Evolutionary conservation across 106 monocot genomes (phyloP).

Genomic region (Narthecium ossifragum): DNA sequence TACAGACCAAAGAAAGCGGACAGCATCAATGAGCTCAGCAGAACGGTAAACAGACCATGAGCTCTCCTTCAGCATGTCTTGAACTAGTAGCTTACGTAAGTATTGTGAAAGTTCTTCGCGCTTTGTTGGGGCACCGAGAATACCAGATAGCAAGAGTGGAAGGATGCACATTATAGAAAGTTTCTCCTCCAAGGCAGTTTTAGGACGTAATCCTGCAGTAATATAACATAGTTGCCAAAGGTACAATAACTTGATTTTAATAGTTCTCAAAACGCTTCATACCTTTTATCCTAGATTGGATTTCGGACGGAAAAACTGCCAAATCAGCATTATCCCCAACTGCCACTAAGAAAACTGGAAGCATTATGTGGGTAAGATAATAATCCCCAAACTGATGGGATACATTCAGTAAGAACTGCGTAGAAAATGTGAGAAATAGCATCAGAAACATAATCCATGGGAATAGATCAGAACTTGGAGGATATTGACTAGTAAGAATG

Average conservation of each 20-base stretch:
- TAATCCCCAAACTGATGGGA: slow-evolving; percentile 61
- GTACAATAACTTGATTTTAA: neutral
- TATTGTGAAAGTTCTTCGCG: slow-evolving; percentile 56
- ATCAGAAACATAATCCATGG: too few relatives aligned
- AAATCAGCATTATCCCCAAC: slow-evolving; percentile 92
- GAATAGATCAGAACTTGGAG: too few relatives aligned
- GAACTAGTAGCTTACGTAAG: slow-evolving; percentile 75
- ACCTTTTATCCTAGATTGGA: slow-evolving; percentile 74
- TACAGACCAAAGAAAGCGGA: slow-evolving; percentile 88
- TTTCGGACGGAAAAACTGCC: slow-evolving; percentile 52
- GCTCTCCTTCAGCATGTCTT: slow-evolving; percentile 41
- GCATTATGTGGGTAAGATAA: slow-evolving; percentile 72
- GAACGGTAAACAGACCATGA: slow-evolving; percentile 43
- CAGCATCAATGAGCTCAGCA: slow-evolving; percentile 66
- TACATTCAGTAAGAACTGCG: slow-evolving; percentile 73
- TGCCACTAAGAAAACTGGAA: slow-evolving; percentile 84
- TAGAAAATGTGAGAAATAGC: slow-evolving; percentile 3
- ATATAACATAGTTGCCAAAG: neutral
- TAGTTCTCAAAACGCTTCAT: slow-evolving; percentile 2
- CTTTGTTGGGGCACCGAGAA: slow-evolving; percentile 60
- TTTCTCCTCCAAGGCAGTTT: slow-evolving; percentile 60
- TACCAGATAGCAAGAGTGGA: slow-evolving; percentile 80
- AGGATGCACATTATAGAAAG: slow-evolving; percentile 82
- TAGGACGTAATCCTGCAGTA: slow-evolving; percentile 76
- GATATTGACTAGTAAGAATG: too few relatives aligned